A percentile compares a stretch with the other conserved stretches of the same genome.
Evolutionary conservation across 129 eudicot species (phyloP).

Genomic region (Flaveria sonorensis): DNA sequence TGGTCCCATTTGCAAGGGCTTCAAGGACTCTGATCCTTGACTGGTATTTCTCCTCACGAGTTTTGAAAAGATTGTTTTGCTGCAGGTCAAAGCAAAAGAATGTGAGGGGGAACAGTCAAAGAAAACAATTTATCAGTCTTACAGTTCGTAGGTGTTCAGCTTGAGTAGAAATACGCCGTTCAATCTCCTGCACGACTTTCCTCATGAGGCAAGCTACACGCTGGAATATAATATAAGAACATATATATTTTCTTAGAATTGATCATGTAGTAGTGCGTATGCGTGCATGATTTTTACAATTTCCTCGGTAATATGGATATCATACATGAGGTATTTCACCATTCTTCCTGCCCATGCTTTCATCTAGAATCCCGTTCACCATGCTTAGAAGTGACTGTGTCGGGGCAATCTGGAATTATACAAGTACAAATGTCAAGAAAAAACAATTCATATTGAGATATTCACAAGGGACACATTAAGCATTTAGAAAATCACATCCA

Average conservation of each 20-base stretch:
- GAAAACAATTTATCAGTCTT: slow-evolving; percentile 27
- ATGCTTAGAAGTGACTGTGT: slow-evolving; percentile 90
- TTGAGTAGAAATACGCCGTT: slow-evolving; percentile 87
- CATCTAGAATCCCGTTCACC: slow-evolving; percentile 85
- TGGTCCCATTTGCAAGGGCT: slow-evolving; percentile 80
- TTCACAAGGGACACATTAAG: slow-evolving; percentile 9
- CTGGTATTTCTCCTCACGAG: slow-evolving; percentile 92
- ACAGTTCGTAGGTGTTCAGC: slow-evolving; percentile 90
- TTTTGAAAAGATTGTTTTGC: slow-evolving; percentile 85
- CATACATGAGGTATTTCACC: slow-evolving; percentile 95
- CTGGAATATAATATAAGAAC: slow-evolving; percentile 44
- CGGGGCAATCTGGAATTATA: slow-evolving; percentile 74
- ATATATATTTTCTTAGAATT: not conserved
- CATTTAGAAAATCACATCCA: slow-evolving; percentile 57
- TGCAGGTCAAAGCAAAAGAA: slow-evolving; percentile 37
- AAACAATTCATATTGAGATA: slow-evolving; percentile 2
- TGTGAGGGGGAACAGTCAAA: not conserved
- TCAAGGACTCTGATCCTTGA: slow-evolving; percentile 89
- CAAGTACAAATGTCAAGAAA: slow-evolving; percentile 21
- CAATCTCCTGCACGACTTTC: slow-evolving; percentile 96
- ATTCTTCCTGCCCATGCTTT: slow-evolving; percentile 75
- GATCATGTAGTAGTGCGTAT: not conserved
- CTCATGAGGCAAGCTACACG: slow-evolving; percentile 92
- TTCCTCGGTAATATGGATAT: not conserved
- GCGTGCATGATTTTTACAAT: not conserved